phyloP scores from a whole-genome alignment of 148 eudicot genomes.

The Tetragonia tetragonoides region DNA sequence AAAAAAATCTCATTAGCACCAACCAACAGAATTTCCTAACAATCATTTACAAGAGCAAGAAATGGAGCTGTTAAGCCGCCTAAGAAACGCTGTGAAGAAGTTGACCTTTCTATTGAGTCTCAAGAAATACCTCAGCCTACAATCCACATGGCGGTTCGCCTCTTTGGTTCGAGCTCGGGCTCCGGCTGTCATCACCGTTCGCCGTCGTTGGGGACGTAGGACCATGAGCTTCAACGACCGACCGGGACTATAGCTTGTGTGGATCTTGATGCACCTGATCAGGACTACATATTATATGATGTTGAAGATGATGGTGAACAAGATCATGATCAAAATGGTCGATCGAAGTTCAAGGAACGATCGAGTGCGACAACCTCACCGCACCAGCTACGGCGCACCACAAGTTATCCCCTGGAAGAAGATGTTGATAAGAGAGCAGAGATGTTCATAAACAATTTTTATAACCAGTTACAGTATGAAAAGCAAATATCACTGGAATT shows the following conservation, averaged over 20 bases:
- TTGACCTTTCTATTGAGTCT: constrained; percentile 31
- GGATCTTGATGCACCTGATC: neutral
- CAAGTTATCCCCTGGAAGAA: constrained; percentile 28
- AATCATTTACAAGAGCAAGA: neutral
- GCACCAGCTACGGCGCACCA: constrained; percentile 21
- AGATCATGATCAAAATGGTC: neutral
- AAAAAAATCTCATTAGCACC: neutral
- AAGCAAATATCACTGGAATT: constrained; percentile 38
- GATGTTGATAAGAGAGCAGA: constrained; percentile 37
- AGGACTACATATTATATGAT: neutral
- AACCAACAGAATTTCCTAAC: neutral
- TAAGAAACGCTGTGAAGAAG: constrained; percentile 39
- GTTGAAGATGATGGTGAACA: neutral
- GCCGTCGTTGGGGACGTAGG: constrained; percentile 9
- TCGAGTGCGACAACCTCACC: constrained; percentile 20
- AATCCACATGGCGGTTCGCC: constrained; percentile 28
- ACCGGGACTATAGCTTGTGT: constrained; percentile 31
- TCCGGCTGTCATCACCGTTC: constrained; percentile 20
- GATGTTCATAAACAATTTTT: constrained; percentile 34
- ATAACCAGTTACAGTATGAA: constrained; percentile 28
- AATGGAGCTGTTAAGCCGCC: constrained; percentile 27
- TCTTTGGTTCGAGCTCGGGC: constrained; percentile 18
- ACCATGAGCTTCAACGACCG: constrained; percentile 35
- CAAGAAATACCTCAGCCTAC: constrained; percentile 19
- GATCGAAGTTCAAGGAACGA: constrained; percentile 8